phyloP scores from a whole-genome alignment of 75 land plant species.

The Selaginella tamariscina region DNA sequence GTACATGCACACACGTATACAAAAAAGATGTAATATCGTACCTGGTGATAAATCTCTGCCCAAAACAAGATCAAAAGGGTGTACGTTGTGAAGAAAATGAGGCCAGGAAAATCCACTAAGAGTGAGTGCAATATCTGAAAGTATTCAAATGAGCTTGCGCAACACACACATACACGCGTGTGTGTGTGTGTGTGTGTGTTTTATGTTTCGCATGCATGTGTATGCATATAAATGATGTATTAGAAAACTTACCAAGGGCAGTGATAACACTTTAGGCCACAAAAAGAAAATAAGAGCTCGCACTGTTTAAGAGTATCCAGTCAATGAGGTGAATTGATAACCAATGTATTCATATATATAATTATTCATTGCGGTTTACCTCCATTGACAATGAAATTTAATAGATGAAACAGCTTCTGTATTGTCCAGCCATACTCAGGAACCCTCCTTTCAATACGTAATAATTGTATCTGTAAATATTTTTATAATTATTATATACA shows the following conservation, averaged over 20 bases:
- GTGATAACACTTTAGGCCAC: neutral
- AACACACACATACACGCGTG: neutral
- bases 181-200: neutral
- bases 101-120: constrained; percentile 2
- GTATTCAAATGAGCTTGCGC: neutral
- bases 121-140: neutral
- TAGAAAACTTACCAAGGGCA: constrained; percentile 35
- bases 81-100: constrained; percentile 4
- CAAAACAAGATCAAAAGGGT: constrained; percentile 5
- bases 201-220: neutral
- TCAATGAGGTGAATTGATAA: neutral
- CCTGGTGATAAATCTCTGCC: constrained; percentile 12
- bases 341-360: neutral
- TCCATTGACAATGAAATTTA: constrained; percentile 70
- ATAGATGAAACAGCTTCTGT: constrained; percentile 63
- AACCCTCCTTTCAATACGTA: constrained; percentile 48
- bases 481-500: no score
- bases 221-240: neutral
- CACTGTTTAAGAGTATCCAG: neutral
- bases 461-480: constrained; percentile 49
- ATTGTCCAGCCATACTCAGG: constrained; percentile 74
- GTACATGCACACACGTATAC: neutral
- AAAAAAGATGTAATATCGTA: neutral
- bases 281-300: neutral
- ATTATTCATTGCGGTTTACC: constrained; percentile 29